A percentile compares a stretch with the other conserved stretches of the same genome.
Conservation (phyloP, 2,329 filamentous ascomycete genomes). For the Neonectria magnoliae region DNA sequence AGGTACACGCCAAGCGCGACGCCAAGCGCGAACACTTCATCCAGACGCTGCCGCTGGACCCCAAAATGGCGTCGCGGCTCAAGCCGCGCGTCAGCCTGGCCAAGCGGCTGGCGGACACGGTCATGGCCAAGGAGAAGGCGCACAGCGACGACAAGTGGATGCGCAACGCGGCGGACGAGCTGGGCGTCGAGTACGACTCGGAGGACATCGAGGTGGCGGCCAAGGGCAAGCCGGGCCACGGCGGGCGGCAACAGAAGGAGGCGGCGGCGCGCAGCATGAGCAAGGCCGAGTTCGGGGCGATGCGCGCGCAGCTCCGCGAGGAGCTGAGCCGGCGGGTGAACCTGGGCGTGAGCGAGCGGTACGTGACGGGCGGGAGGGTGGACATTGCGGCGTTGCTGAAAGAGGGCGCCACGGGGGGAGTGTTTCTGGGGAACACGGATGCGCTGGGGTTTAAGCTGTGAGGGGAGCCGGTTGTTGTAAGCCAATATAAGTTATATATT, state of each 20-base stretch:
- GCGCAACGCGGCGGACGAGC: constrained; percentile 84
- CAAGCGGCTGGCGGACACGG: constrained; percentile 87
- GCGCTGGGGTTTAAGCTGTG: constrained; percentile 45
- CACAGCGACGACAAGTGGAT: constrained; percentile 87
- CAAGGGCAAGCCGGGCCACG: constrained; percentile 72
- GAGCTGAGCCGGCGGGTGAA: constrained; percentile 81
- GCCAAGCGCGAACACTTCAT: constrained; percentile 73
- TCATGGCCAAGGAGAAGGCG: constrained; percentile 87
- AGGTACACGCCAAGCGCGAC: constrained; percentile 77
- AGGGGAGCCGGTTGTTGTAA: constrained; percentile 1
- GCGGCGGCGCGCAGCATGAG: constrained; percentile 72
- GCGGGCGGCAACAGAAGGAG: constrained; percentile 79
- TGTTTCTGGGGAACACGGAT: constrained; percentile 55
- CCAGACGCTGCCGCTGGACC: constrained; percentile 83
- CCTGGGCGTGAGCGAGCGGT: constrained; percentile 86
- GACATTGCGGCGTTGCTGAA: constrained; percentile 78
- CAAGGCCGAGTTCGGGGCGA: constrained; percentile 76
- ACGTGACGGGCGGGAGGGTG: constrained; percentile 85
- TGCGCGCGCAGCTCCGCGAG: constrained; percentile 77
- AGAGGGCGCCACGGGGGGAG: constrained; percentile 62
- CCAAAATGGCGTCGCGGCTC: constrained; percentile 78
- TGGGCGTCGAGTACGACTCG: constrained; percentile 93
- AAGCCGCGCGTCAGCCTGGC: constrained; percentile 81
- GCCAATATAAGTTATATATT: neutral
- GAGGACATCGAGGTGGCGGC: constrained; percentile 83